Base-by-base conservation (phyloP, 1,284 basidiomycete species). In the Exsudoporus floridanus region DNA sequence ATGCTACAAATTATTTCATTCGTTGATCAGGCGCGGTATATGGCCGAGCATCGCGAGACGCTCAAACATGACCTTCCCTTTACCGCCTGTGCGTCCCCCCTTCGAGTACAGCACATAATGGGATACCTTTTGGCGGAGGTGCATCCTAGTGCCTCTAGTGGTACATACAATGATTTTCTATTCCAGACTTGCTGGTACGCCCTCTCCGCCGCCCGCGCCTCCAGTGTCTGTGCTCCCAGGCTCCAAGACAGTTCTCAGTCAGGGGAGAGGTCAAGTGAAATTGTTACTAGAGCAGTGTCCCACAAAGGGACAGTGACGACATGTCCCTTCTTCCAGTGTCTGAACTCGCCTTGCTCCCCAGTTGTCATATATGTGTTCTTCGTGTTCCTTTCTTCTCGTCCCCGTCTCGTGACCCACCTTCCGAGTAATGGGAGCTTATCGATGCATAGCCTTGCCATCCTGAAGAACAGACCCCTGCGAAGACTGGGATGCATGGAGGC, bases 381-480 rank as follows among this genome's bases (percentile, higher is more conserved):
- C 82, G 3, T 93, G 91, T 63, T 89, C 88, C 2, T 73, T 90
- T n/a, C 85, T 86, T 18, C 69, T 90, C 19, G 76, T 90, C 16
- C 79, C 84, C 30, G 70, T 97, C 90, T 70, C 81, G 85, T 46
- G 94, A 97, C 62, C 75, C 98, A 7, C 95, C 95, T 1, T 94
- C 91, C 1, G 93, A 97, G 65, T 87, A 97, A 63, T 99, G 95
- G 95, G 89, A 94, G 53, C 83, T 98, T 36, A 84, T 98, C 23
- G 95, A 98, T 55, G 89, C 93, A 3, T 98, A 96, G 95, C 95
- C 98, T 90, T 98, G 95, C 65, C 96, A 98, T 71, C 73, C 85
- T 19, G 94, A 97, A 65, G 64, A 55, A 35, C 94, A 96, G 72
- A 83, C 81, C 30, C 73, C 94, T 43, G 74, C 82, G 41, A 77